A percentile compares a stretch with the other conserved stretches of the same genome.
Evolutionary conservation across 495 filamentous ascomycete genomes (phyloP).

Genomic region (Penicillium angulare): DNA sequence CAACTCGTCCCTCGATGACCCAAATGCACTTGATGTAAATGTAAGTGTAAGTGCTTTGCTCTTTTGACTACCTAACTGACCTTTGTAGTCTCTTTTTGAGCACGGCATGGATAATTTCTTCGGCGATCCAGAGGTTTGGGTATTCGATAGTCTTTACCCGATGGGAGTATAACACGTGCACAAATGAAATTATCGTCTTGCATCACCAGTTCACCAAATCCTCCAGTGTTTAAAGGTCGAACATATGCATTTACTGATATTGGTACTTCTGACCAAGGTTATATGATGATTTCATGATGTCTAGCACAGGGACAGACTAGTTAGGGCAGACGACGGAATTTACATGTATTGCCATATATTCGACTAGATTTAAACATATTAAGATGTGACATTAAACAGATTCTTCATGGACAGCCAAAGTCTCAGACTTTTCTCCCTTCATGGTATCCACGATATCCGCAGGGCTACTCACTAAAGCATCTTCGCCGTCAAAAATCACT

Average conservation of each 20-base stretch:
- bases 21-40: not conserved
- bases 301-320: no score
- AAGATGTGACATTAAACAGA: not conserved
- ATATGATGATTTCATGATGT: no score
- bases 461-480: not conserved
- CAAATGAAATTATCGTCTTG: not conserved
- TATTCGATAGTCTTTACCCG: constrained; percentile 13
- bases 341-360: no score
- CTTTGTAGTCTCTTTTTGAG: not conserved
- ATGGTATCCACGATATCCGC: not conserved
- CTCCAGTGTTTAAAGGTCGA: no score
- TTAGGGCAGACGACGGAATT: no score
- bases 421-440: not conserved
- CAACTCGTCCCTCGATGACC: not conserved
- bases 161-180: not conserved
- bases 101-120: constrained; percentile 12
- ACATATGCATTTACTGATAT: no score
- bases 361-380: no score
- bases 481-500: constrained; percentile 13
- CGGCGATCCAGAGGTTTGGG: constrained; percentile 25
- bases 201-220: no score
- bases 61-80: not conserved
- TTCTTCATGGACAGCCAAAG: not conserved
- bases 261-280: no score
- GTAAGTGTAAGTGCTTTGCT: not conserved